These are phyloP conservation scores for Scheffersomyces lignosus DNA, from an alignment of 805 yeast genomes.

Conservation along the genomic window DNA sequence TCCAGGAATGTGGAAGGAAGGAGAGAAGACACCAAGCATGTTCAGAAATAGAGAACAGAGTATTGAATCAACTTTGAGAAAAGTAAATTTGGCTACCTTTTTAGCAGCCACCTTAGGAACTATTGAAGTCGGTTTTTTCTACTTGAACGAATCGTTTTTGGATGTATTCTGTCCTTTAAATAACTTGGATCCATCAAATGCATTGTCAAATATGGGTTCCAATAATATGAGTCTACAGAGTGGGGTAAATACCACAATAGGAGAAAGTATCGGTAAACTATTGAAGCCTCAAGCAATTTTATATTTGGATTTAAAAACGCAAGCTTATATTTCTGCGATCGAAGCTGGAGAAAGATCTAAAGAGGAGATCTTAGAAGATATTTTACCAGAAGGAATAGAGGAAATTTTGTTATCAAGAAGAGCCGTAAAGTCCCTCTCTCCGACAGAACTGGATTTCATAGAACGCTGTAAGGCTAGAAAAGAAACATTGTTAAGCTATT, in stretches of 20 bases:
- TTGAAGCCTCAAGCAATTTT: conserved; percentile 79
- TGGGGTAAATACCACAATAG: conserved; percentile 32
- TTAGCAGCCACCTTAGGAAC: conserved; percentile 84
- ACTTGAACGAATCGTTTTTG: conserved; percentile 79
- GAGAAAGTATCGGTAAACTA: conserved; percentile 53
- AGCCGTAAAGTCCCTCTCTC: conserved; percentile 49
- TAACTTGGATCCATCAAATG: conserved; percentile 49
- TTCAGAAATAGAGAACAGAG: conserved; percentile 62
- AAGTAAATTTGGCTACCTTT: conserved; percentile 86
- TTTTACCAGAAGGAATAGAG: conserved; percentile 69
- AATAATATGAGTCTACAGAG: conserved; percentile 34
- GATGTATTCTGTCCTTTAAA: conserved; percentile 84
- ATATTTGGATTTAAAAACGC: conserved; percentile 87
- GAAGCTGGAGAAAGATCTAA: conserved; percentile 62
- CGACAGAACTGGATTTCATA: conserved; percentile 79
- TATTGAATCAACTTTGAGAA: conserved; percentile 65
- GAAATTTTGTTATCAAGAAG: conserved; percentile 43
- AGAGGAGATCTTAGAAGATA: conserved; percentile 67
- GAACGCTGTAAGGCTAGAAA: conserved; percentile 71
- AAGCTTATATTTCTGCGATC: conserved; percentile 88
- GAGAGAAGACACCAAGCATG: conserved; percentile 56
- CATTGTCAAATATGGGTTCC: conserved; percentile 36
- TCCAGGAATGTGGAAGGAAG: conserved; percentile 69
- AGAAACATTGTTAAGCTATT: conserved; percentile 51
- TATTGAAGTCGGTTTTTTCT: conserved; percentile 83